Conservation (phyloP, 2,329 filamentous ascomycete species). For the Cytospora leucostoma region DNA sequence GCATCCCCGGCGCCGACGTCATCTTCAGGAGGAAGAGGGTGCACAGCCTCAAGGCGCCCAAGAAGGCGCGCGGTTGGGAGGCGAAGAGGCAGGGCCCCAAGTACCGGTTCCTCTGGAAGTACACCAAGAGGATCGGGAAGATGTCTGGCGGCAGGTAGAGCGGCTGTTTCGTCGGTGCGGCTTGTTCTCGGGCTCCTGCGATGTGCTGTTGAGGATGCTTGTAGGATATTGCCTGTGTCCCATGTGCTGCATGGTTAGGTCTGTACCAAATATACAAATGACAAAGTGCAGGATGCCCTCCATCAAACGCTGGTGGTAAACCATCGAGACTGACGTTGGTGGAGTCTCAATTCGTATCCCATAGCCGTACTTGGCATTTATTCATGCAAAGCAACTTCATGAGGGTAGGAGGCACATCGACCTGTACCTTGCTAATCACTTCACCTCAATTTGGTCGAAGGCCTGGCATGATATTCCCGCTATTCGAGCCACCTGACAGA, state of each 20-base stretch:
- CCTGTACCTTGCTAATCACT: neutral
- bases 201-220: neutral
- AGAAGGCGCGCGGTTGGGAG: constrained; percentile 66
- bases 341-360: neutral
- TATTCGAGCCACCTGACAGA: neutral
- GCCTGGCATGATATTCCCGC: neutral
- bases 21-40: constrained; percentile 83
- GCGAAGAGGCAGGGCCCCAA: constrained; percentile 65
- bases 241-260: neutral
- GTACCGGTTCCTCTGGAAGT: constrained; percentile 66
- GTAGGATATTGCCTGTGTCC: neutral
- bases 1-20: constrained; percentile 73
- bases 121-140: constrained; percentile 57
- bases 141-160: constrained; percentile 24
- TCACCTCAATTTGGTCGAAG: neutral
- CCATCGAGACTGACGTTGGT: too few relatives aligned
- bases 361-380: neutral
- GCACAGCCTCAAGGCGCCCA: constrained; percentile 63
- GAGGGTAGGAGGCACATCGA: neutral
- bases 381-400: neutral
- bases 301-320: neutral
- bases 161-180: neutral
- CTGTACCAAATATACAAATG: neutral
- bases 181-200: neutral
- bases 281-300: neutral